A percentile compares a stretch with the other conserved stretches of the same genome.
These are phyloP conservation scores for Sonneratia caseolaris DNA, from an alignment of 345 rosid species.

Conservation along the genomic window DNA sequence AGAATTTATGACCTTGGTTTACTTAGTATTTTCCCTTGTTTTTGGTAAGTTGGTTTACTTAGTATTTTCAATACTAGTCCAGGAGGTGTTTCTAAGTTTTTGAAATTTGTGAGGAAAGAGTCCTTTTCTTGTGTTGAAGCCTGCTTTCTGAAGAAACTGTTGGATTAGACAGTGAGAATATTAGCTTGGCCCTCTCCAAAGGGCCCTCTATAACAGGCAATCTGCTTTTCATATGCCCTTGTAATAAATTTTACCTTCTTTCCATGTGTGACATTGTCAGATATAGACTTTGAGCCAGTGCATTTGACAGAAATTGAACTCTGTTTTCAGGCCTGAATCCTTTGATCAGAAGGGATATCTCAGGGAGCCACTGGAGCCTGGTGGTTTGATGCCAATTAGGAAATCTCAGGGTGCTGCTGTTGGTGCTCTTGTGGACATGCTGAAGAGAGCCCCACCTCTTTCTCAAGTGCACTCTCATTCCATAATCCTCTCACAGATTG, in stretches of 20 bases:
- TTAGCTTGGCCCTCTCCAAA: not conserved
- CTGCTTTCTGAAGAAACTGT: not conserved
- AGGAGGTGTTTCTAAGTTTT: not conserved
- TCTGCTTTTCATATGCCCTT: not conserved
- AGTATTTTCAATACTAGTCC: not conserved
- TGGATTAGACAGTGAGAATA: not conserved
- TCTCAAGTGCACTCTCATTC: slow-evolving; percentile 39
- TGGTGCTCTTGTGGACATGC: slow-evolving; percentile 74
- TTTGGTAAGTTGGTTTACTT: not conserved
- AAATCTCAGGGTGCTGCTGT: slow-evolving; percentile 87
- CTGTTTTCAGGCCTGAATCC: slow-evolving; percentile 42
- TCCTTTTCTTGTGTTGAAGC: not conserved
- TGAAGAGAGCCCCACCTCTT: slow-evolving; percentile 85
- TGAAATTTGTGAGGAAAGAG: no score
- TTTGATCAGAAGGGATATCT: slow-evolving; percentile 41
- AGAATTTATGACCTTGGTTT: not conserved
- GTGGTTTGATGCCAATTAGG: slow-evolving; percentile 29
- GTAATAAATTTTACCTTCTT: not conserved
- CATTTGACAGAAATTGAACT: not conserved
- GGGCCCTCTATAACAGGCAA: not conserved
- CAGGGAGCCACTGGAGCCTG: slow-evolving; percentile 36
- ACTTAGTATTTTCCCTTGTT: not conserved
- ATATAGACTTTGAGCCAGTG: not conserved
- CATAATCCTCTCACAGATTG: slow-evolving; percentile 21
- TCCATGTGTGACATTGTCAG: not conserved